Conservation (phyloP, 192 early-diverging fungal species). For the Backusella sp. region DNA sequence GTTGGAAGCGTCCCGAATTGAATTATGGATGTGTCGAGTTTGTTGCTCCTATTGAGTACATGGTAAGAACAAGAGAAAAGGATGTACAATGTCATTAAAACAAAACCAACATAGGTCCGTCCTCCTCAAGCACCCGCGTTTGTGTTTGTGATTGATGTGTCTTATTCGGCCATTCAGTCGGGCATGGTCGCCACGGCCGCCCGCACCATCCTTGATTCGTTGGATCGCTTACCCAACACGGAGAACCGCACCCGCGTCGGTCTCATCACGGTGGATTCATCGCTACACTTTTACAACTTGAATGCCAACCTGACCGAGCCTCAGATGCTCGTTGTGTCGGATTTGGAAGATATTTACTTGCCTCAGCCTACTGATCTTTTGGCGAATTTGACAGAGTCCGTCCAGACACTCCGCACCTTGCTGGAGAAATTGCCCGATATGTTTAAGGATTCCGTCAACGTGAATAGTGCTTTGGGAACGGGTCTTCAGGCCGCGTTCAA, state of each 20-base stretch:
- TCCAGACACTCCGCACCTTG: constrained; percentile 66
- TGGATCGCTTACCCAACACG: constrained; percentile 84
- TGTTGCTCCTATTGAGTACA: constrained; percentile 96
- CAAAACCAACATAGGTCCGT: constrained; percentile 48
- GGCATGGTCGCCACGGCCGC: constrained; percentile 81
- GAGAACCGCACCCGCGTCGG: constrained; percentile 89
- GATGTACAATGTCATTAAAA: not conserved
- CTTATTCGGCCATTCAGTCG: constrained; percentile 83
- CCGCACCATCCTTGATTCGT: constrained; percentile 73
- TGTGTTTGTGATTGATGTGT: constrained; percentile 94
- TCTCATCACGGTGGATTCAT: constrained; percentile 86
- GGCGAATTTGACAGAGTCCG: constrained; percentile 85
- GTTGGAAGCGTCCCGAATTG: constrained; percentile 87
- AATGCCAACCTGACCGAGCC: constrained; percentile 73
- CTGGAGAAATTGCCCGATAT: constrained; percentile 74
- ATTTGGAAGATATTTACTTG: constrained; percentile 87
- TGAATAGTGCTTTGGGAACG: constrained; percentile 77
- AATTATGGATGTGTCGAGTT: constrained; percentile 91
- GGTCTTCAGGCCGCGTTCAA: constrained; percentile 83
- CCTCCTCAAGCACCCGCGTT: constrained; percentile 96
- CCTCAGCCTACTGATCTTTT: constrained; percentile 89
- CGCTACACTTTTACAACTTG: constrained; percentile 92
- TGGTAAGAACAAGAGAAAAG: constrained; percentile 53
- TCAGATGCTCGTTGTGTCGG: constrained; percentile 92
- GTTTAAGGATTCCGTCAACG: constrained; percentile 81